phyloP scores from a whole-genome alignment of 805 yeast genomes.

The Komagataella mondaviorum region DNA sequence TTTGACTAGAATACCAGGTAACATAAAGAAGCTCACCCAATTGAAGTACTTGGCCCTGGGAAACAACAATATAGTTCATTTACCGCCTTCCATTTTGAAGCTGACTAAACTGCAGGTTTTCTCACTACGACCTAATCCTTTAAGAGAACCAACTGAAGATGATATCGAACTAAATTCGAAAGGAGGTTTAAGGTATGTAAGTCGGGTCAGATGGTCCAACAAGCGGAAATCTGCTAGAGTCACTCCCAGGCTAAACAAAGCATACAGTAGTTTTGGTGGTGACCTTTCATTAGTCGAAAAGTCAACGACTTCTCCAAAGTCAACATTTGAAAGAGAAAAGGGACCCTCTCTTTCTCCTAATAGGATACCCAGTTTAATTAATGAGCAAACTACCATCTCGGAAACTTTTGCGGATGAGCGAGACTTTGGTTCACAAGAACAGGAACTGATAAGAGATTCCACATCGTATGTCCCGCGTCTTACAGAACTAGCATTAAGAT shows the following conservation, averaged over 20 bases:
- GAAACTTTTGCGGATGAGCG: not conserved
- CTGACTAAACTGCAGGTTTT: constrained; percentile 27
- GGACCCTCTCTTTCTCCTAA: not conserved
- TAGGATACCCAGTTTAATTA: not conserved
- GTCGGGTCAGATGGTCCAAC: constrained; percentile 11
- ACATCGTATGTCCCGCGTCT: constrained; percentile 27
- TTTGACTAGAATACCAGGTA: constrained; percentile 31
- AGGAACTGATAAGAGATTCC: constrained; percentile 4
- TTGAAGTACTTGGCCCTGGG: constrained; percentile 39
- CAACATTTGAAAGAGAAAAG: not conserved
- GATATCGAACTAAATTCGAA: constrained; percentile 1
- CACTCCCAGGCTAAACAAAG: not conserved
- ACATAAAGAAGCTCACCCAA: constrained; percentile 24
- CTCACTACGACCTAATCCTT: constrained; percentile 45
- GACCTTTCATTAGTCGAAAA: not conserved
- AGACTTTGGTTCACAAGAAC: constrained; percentile 9
- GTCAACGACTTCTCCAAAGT: not conserved
- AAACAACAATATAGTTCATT: constrained; percentile 32
- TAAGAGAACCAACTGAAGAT: constrained; percentile 12
- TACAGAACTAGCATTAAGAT: constrained; percentile 31
- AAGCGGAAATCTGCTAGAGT: not conserved
- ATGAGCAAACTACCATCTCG: not conserved
- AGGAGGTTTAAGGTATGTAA: constrained; percentile 8
- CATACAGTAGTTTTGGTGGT: not conserved
- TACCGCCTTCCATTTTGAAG: constrained; percentile 41